Evolutionary conservation across 2,329 filamentous ascomycete species (phyloP), one percentile per base, ranked within the genome.

Genomic region (Colletotrichum karsti): DNA sequence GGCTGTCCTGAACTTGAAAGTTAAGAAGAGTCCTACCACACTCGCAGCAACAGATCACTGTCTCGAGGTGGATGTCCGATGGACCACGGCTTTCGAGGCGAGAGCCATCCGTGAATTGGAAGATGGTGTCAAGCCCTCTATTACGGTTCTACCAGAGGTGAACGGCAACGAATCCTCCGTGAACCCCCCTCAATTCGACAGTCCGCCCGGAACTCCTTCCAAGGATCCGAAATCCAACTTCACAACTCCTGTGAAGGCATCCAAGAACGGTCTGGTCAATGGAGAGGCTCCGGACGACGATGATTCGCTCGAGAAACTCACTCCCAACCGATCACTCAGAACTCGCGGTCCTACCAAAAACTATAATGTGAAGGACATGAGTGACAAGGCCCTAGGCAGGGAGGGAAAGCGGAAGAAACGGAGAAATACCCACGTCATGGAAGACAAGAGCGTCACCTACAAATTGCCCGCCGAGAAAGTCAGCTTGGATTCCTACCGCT

Each of bases 311-410:
- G 83, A 83, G 26, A 84, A 86, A 18, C 77, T 81, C 13, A 88
- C 86, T 2, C 86, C 86, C 0, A 86, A 81, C 59, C 82, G 87
- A 65, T 84, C 84, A 2, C 76, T 88, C 18, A 82, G 87, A 46
- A 77, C 79, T 15, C 82, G 87, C 58, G 65, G 60, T 18, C 79
- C 79, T 44, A 83, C 82, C 63, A 85, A 85, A 67, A 82, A 83
- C 22, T 91, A 91, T 73, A 91, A 91, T 70, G 76, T 90, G 39
- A 90, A 89, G 73, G 79, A 85, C 12, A 77, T 90, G 15, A 90
- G 85, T 74, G 86, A 88, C 71, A 85, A 87, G 71, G 86, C 87
- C 6, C 82, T 87, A 57, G 87, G 87, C 4, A 86, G 82, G 71
- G 83, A 85, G 46, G 82, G 81, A 69, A 85, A 83, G 69, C 81